These are phyloP conservation scores for Neofusicoccum kwambonambiense DNA, from an alignment of 2,329 filamentous ascomycete species.

Conservation along the genomic window DNA sequence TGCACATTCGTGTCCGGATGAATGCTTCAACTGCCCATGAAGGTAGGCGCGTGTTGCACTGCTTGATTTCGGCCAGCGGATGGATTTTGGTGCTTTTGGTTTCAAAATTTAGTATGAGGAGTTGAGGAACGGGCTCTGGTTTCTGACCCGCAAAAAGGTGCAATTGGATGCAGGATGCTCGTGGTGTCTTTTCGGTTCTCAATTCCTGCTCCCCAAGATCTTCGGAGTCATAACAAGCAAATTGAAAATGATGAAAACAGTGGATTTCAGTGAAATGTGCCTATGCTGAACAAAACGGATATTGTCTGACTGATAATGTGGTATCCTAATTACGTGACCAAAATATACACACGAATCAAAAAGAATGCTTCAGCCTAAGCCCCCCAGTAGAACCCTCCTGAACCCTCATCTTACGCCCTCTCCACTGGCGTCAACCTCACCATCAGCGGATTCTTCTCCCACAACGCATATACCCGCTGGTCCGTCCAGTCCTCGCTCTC, in stretches of 20 bases:
- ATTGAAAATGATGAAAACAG: neutral
- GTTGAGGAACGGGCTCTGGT: too few relatives aligned
- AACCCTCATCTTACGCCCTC: neutral
- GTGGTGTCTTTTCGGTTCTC: too few relatives aligned
- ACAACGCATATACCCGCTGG: slow-evolving; percentile 33
- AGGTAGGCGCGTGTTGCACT: too few relatives aligned
- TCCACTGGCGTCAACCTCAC: slow-evolving; percentile 26
- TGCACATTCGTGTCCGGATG: too few relatives aligned
- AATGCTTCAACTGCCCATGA: too few relatives aligned
- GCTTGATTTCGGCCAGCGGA: too few relatives aligned
- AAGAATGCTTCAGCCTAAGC: neutral
- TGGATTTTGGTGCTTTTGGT: too few relatives aligned
- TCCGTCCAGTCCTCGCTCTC: slow-evolving; percentile 40
- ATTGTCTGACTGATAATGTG: neutral
- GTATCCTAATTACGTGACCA: neutral
- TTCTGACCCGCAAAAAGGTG: too few relatives aligned
- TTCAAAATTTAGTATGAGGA: too few relatives aligned
- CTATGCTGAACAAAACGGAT: neutral
- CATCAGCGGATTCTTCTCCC: slow-evolving; percentile 33
- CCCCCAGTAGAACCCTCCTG: too few relatives aligned
- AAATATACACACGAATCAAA: neutral
- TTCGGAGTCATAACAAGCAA: neutral
- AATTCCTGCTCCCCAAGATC: too few relatives aligned
- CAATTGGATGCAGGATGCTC: too few relatives aligned
- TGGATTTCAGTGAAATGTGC: neutral